Evolutionary conservation across 108 stramenopile species (phyloP), one percentile per base, ranked within the genome.

Genomic region (Schizochytrium sp.): DNA sequence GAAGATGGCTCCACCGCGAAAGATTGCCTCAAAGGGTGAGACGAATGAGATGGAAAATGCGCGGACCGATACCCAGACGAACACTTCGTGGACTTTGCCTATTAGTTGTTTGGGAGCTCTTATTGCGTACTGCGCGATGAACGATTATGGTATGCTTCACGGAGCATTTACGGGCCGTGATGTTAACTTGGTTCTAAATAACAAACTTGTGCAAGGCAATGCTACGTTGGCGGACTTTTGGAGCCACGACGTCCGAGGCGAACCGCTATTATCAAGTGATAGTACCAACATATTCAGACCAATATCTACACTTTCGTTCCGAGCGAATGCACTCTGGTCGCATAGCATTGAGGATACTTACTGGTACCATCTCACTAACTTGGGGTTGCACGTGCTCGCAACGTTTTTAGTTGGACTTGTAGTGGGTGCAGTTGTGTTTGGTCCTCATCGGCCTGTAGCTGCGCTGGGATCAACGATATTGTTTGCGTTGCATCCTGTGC

Each of bases 401-500:
- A 44, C 87, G 15, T 38, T 87, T 44, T 5, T 72, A 28, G 87
- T 45, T 15, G 56, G 28, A 5, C 40, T 87, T 3, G 15, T 45
- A 44, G 13, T 87, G 40, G 57, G 87, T 5, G 47, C 8, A 4
- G 19, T 87, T 17, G 41, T 58, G 12, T 57, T 57, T 58, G 38
- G 87, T 46, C 57, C 40, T 44, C 7, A 59, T 10, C 28, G 72
- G 55, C 15, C 44, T 56, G 5, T 5, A 15, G 38, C 72, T 10
- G 17, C 57, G 4, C 59, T 83, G 19, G 76, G 38, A 15, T n/a
- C 69, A 13, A 42, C 69, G 15, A 4, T 89, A 0, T 5, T 47
- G 13, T 89, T 89, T n/a, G 72, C 72, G 7, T 5, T n/a, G 19
- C 88, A 89, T 72, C 88, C 88, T 4, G 72, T 89, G 12, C 88